These are phyloP conservation scores for Candida stauntonica DNA, from an alignment of 805 yeast species.

Conservation along the genomic window DNA sequence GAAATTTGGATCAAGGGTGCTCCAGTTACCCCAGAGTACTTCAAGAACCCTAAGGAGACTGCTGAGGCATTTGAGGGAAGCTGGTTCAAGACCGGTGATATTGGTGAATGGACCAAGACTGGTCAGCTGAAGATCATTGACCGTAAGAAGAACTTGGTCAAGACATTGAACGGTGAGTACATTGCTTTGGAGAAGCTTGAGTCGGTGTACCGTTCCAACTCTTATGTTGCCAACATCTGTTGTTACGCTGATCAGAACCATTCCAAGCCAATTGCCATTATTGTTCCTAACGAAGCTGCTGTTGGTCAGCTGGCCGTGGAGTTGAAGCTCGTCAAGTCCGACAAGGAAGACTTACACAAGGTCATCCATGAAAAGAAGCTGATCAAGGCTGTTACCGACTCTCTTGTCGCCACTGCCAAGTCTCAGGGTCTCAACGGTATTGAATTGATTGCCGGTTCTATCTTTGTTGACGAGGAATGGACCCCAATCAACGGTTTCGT, in stretches of 20 bases:
- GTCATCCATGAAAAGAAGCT: constrained; percentile 56
- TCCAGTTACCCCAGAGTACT: constrained; percentile 72
- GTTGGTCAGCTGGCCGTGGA: constrained; percentile 57
- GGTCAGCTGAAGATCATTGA: constrained; percentile 86
- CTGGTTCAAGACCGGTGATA: constrained; percentile 97
- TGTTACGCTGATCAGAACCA: constrained; percentile 86
- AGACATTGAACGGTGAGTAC: constrained; percentile 95
- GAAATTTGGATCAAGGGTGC: constrained; percentile 80
- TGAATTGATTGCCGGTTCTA: constrained; percentile 77
- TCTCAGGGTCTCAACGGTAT: constrained; percentile 79
- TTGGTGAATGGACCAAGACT: constrained; percentile 82
- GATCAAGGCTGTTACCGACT: constrained; percentile 46
- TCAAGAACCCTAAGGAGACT: constrained; percentile 79
- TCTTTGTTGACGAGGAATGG: constrained; percentile 88
- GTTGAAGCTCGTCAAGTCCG: constrained; percentile 43
- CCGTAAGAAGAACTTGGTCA: constrained; percentile 92
- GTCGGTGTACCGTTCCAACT: constrained; percentile 81
- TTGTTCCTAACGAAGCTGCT: constrained; percentile 72
- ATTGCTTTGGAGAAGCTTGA: constrained; percentile 95
- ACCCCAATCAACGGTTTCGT: constrained; percentile 94
- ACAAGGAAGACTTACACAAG: constrained; percentile 42
- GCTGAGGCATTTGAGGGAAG: constrained; percentile 67
- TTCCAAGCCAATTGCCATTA: constrained; percentile 89
- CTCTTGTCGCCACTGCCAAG: constrained; percentile 71
- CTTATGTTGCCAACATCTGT: constrained; percentile 74